A percentile compares a stretch with the other conserved stretches of the same genome.
These are phyloP conservation scores for Ambrosia trifida DNA, from an alignment of 129 eudicot genomes.

Conservation along the genomic window DNA sequence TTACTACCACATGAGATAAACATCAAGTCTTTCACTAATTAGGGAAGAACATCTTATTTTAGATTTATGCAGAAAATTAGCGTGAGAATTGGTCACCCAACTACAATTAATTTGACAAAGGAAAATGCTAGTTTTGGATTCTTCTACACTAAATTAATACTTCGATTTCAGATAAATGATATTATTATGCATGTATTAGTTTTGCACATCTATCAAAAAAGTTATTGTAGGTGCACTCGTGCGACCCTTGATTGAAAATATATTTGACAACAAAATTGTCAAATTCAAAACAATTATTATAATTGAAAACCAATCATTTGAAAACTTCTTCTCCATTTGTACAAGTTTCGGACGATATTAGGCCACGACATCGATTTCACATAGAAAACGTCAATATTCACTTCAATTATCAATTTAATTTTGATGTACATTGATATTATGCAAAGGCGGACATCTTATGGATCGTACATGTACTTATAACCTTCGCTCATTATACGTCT, in stretches of 20 bases:
- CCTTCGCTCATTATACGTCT: neutral
- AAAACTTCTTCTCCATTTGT: neutral
- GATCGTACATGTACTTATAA: neutral
- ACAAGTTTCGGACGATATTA: neutral
- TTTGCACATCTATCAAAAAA: neutral
- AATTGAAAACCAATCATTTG: constrained; percentile 13
- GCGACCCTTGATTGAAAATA: constrained; percentile 3
- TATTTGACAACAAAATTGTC: constrained; percentile 11
- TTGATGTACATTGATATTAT: neutral
- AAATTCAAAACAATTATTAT: constrained; percentile 20
- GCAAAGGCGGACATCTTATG: constrained; percentile 7
- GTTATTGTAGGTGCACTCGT: neutral
- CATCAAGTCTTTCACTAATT: too few species aligned
- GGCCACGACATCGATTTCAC: neutral
- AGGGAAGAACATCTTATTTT: too few species aligned
- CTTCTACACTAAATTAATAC: neutral
- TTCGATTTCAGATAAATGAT: neutral
- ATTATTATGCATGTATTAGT: neutral
- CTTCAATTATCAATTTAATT: neutral
- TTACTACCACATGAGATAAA: too few species aligned
- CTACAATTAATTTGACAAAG: neutral
- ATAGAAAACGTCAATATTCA: neutral
- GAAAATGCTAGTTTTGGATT: neutral
- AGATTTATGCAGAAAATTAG: constrained; percentile 6
- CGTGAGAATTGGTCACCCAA: neutral